phyloP scores from a whole-genome alignment of 495 filamentous ascomycete species.

The Terfezia boudieri region DNA sequence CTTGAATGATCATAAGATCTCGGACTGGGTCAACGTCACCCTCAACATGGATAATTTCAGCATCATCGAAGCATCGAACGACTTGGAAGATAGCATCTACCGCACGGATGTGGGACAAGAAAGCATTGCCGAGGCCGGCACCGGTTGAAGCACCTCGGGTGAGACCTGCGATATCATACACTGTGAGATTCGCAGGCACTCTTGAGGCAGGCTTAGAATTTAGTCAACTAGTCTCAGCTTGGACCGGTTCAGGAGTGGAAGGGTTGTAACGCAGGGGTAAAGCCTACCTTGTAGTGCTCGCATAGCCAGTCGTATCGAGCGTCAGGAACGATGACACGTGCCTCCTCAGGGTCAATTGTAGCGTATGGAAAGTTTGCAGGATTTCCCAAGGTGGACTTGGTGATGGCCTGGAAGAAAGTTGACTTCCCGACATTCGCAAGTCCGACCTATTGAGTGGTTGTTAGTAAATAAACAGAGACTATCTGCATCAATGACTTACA shows the following conservation, averaged over 20 bases:
- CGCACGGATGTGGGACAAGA: slow-evolving; percentile 95
- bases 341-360: slow-evolving; percentile 97
- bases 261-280: background rate
- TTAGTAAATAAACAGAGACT: background rate
- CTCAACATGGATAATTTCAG: slow-evolving; percentile 98
- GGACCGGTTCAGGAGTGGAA: background rate
- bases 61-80: slow-evolving; percentile 96
- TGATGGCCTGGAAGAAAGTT: slow-evolving; percentile 98
- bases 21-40: slow-evolving; percentile 89
- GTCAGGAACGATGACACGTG: slow-evolving; percentile 92
- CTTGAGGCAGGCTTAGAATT: slow-evolving; percentile 54
- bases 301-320: slow-evolving; percentile 89
- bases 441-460: slow-evolving; percentile 43
- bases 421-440: slow-evolving; percentile 99
- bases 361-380: slow-evolving; percentile 99
- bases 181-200: slow-evolving; percentile 90
- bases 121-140: slow-evolving; percentile 91
- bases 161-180: slow-evolving; percentile 97
- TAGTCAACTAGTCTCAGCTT: slow-evolving; percentile 10
- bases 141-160: slow-evolving; percentile 92
- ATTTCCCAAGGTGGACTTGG: slow-evolving; percentile 91
- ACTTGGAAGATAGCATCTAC: slow-evolving; percentile 99
- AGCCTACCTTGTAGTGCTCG: slow-evolving; percentile 48
- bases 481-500: slow-evolving; percentile 27
- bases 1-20: slow-evolving; percentile 88